phyloP scores from a whole-genome alignment of 331 rosid genomes.

The Malus hybrid region DNA sequence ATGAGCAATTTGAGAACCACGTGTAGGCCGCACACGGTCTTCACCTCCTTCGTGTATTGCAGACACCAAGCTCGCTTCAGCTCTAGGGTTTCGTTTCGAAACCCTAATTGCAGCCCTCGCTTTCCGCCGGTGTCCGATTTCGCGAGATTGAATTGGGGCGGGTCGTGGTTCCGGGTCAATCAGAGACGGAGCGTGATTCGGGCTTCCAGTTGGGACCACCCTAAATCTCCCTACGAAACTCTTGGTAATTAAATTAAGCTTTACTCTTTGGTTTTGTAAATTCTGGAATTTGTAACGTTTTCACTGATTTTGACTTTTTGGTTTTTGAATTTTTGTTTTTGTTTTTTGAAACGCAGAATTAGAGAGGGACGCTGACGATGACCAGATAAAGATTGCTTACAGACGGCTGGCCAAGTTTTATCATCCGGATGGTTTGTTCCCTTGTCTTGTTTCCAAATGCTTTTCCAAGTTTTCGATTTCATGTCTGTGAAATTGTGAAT shows the following conservation, averaged over 20 bases:
- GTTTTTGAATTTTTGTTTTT: neutral
- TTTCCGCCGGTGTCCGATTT: slow-evolving; percentile 27
- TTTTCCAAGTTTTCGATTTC: neutral
- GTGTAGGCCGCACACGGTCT: slow-evolving; percentile 44
- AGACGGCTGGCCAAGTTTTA: slow-evolving; percentile 88
- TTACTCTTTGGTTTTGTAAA: slow-evolving; percentile 3
- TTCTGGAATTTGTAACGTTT: neutral
- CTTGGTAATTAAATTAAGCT: slow-evolving; percentile 46
- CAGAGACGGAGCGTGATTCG: slow-evolving; percentile 61
- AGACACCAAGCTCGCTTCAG: slow-evolving; percentile 34
- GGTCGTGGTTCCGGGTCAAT: slow-evolving; percentile 43
- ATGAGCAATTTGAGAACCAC: slow-evolving; percentile 59
- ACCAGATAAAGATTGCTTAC: slow-evolving; percentile 75
- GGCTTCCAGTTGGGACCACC: slow-evolving; percentile 69
- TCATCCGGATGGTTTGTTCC: slow-evolving; percentile 89
- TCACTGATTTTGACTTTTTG: neutral
- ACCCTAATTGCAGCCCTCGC: slow-evolving; percentile 36
- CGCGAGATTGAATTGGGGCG: slow-evolving; percentile 19
- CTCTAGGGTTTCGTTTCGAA: slow-evolving; percentile 37
- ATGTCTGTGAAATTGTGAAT: neutral
- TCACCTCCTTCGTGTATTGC: slow-evolving; percentile 48
- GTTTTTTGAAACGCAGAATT: slow-evolving; percentile 44
- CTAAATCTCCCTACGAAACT: slow-evolving; percentile 79
- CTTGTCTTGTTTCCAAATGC: slow-evolving; percentile 7
- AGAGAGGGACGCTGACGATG: slow-evolving; percentile 76